A percentile compares a stretch with the other conserved stretches of the same genome.
Evolutionary conservation across 495 filamentous ascomycete genomes (phyloP).

Genomic region (Penicillium antarcticum): DNA sequence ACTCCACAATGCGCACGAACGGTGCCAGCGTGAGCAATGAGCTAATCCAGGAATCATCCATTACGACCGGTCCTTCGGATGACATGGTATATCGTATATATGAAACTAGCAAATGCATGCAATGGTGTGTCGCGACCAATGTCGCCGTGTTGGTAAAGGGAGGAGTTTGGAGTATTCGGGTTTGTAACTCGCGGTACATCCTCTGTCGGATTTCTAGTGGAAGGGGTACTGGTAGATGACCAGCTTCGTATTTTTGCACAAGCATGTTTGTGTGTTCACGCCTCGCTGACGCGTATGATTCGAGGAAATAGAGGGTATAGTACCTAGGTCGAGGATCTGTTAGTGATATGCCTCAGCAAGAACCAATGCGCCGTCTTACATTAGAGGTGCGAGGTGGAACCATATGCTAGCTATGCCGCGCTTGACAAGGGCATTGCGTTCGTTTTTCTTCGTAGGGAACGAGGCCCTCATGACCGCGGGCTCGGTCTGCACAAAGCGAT

Average conservation of each 20-base stretch:
- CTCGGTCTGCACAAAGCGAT: constrained; percentile 34
- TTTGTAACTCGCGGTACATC: constrained; percentile 40
- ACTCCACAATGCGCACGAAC: constrained; percentile 40
- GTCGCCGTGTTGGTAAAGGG: constrained; percentile 43
- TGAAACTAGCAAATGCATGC: constrained; percentile 41
- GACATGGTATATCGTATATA: constrained; percentile 39
- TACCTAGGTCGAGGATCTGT: constrained; percentile 24
- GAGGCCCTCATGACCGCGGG: constrained; percentile 28
- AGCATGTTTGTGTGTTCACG: constrained; percentile 42
- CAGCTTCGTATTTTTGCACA: constrained; percentile 39
- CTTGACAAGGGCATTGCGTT: constrained; percentile 33
- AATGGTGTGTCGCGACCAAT: constrained; percentile 45
- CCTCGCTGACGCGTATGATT: constrained; percentile 38
- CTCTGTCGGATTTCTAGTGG: constrained; percentile 28
- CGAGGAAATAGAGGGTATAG: constrained; percentile 41
- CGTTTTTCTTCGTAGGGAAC: constrained; percentile 28
- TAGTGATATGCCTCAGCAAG: background rate
- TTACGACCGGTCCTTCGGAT: constrained; percentile 19
- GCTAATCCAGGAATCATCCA: constrained; percentile 43
- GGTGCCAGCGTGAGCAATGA: constrained; percentile 43
- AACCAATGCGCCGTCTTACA: constrained; percentile 21
- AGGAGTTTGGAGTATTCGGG: constrained; percentile 38
- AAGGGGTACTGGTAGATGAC: constrained; percentile 37
- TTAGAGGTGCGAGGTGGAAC: constrained; percentile 41
- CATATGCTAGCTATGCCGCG: constrained; percentile 31